Evolutionary conservation across 1,284 basidiomycete genomes (phyloP).

Genomic region (Tetrapyrgos nigripes): DNA sequence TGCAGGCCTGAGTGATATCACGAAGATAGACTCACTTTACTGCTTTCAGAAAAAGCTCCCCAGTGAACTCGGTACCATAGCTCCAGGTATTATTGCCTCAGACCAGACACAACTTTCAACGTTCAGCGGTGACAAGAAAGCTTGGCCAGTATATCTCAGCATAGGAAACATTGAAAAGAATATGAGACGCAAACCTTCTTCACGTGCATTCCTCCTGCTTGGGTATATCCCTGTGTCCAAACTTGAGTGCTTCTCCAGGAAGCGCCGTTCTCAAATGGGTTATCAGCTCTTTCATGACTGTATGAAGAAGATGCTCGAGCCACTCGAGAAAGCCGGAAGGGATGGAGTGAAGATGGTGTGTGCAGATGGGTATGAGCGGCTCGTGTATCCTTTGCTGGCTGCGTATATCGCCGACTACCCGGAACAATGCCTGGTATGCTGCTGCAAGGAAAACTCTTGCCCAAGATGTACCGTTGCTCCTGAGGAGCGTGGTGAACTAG

Average conservation of each 20-base stretch:
- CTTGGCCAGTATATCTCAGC: slow-evolving; percentile 37
- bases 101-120: slow-evolving; percentile 45
- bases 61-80: slow-evolving; percentile 34
- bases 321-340: slow-evolving; percentile 30
- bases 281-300: slow-evolving; percentile 32
- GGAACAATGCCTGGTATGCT: no score
- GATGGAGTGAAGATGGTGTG: slow-evolving; percentile 33
- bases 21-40: not conserved
- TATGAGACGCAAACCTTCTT: slow-evolving; percentile 31
- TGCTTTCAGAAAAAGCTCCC: no score
- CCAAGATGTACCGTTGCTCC: slow-evolving; percentile 18
- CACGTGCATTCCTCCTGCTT: no score
- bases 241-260: slow-evolving; percentile 40
- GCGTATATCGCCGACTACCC: no score
- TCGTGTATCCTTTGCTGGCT: no score
- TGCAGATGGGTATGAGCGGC: no score
- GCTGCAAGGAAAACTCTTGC: slow-evolving; percentile 24
- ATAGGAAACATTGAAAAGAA: slow-evolving; percentile 45
- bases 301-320: slow-evolving; percentile 30
- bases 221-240: slow-evolving; percentile 47
- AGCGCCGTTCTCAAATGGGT: slow-evolving; percentile 19
- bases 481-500: slow-evolving; percentile 11
- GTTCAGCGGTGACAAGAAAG: no score
- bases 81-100: slow-evolving; percentile 42
- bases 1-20: slow-evolving; percentile 30